These are phyloP conservation scores for Oryza punctata DNA, from an alignment of 176 grass and related monocot genomes.

Conservation along the genomic window DNA sequence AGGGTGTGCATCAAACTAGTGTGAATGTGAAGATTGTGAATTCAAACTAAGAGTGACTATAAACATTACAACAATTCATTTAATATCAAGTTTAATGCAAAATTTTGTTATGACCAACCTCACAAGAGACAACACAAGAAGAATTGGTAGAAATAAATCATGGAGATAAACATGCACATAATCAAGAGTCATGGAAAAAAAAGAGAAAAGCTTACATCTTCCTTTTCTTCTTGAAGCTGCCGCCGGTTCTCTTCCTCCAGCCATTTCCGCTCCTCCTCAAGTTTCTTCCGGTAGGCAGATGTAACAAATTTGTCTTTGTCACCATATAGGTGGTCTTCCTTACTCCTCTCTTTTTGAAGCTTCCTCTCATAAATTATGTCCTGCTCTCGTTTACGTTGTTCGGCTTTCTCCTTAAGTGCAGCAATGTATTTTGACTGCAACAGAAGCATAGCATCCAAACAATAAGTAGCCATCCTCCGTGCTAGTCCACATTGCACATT, in stretches of 20 bases:
- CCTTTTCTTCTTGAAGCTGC: constrained; percentile 75
- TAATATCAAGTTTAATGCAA: not conserved
- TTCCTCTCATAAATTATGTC: constrained; percentile 95
- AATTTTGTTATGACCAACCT: not conserved
- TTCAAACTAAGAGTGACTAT: constrained; percentile 3
- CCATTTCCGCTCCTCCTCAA: constrained; percentile 88
- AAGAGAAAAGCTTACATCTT: constrained; percentile 74
- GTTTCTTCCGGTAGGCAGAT: constrained; percentile 90
- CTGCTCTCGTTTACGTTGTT: constrained; percentile 83
- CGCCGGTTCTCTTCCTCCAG: constrained; percentile 79
- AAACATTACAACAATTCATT: not conserved
- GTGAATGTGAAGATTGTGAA: not conserved
- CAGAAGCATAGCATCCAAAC: constrained; percentile 19
- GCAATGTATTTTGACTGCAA: constrained; percentile 94
- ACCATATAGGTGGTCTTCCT: constrained; percentile 82
- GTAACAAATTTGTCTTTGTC: constrained; percentile 97
- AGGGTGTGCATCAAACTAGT: not conserved
- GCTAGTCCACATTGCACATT: not conserved
- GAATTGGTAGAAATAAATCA: not conserved
- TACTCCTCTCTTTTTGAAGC: constrained; percentile 90
- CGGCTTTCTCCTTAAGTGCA: constrained; percentile 80
- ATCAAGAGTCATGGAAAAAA: constrained; percentile 1
- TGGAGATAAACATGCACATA: not conserved
- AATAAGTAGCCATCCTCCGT: not conserved
- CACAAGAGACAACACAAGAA: not conserved